Evolutionary conservation across 257 asterid species (phyloP).

Genomic region (Primulina tabacum): DNA sequence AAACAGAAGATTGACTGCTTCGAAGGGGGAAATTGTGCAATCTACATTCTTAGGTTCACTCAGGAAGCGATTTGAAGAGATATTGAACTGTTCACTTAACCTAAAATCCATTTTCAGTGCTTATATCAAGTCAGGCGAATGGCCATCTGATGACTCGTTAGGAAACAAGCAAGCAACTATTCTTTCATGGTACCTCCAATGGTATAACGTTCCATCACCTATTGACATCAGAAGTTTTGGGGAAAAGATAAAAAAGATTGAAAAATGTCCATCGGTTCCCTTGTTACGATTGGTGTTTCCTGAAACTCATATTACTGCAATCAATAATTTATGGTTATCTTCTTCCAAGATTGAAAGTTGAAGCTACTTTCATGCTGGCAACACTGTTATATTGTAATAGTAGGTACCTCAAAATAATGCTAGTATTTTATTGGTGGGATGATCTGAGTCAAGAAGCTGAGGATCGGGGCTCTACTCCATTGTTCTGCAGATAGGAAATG

Average conservation of each 20-base stretch:
- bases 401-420: too few relatives aligned
- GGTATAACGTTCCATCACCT: slow-evolving; percentile 70
- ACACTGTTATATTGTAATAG: background rate
- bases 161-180: slow-evolving; percentile 34
- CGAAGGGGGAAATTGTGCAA: slow-evolving; percentile 65
- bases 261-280: slow-evolving; percentile 46
- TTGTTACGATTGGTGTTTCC: slow-evolving; percentile 76
- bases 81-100: slow-evolving; percentile 37
- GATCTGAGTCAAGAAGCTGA: background rate
- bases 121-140: slow-evolving; percentile 49
- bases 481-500: background rate
- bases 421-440: background rate
- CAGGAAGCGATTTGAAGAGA: slow-evolving; percentile 75
- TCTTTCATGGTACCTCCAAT: slow-evolving; percentile 83
- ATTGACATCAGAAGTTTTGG: slow-evolving; percentile 43
- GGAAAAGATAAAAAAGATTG: slow-evolving; percentile 44
- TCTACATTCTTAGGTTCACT: slow-evolving; percentile 77
- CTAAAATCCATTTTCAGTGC: slow-evolving; percentile 32
- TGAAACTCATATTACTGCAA: slow-evolving; percentile 57
- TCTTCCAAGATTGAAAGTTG: slow-evolving; percentile 23
- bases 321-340: slow-evolving; percentile 34
- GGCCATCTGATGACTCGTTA: slow-evolving; percentile 49
- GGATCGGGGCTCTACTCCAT: background rate
- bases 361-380: slow-evolving; percentile 9
- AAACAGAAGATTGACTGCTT: slow-evolving; percentile 52